Conservation (phyloP, 305 asterid species). For the Solanum hybrid region DNA sequence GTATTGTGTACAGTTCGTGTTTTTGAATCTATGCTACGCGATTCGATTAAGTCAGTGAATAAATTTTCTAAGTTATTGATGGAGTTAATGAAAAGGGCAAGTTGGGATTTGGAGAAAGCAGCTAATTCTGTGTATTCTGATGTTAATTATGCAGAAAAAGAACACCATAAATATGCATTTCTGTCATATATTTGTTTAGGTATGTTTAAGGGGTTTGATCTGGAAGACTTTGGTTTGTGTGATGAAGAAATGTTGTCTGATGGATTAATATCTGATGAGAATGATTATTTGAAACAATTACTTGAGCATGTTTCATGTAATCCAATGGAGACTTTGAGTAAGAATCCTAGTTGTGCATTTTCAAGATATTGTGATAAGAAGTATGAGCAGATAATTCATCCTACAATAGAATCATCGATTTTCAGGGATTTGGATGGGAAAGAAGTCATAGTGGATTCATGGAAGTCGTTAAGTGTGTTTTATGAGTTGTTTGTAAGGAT, state of each 20-base stretch:
- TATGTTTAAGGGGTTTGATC: constrained; percentile 67
- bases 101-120: constrained; percentile 83
- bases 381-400: constrained; percentile 78
- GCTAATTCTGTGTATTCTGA: constrained; percentile 48
- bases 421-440: constrained; percentile 63
- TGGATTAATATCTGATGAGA: constrained; percentile 18
- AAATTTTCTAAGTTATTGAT: constrained; percentile 59
- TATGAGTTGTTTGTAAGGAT: constrained; percentile 74
- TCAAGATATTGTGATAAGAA: constrained; percentile 68
- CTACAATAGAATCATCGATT: constrained; percentile 77
- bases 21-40: constrained; percentile 68
- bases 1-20: constrained; percentile 62
- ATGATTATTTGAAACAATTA: constrained; percentile 40
- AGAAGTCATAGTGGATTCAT: constrained; percentile 71
- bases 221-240: constrained; percentile 42
- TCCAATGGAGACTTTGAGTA: constrained; percentile 72
- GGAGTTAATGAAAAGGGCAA: constrained; percentile 62
- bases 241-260: constrained; percentile 20
- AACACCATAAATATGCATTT: constrained; percentile 61
- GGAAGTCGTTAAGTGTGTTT: constrained; percentile 70
- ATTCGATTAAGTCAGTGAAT: constrained; percentile 49
- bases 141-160: constrained; percentile 40
- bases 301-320: constrained; percentile 59
- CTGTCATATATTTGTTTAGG: constrained; percentile 64
- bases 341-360: constrained; percentile 55